Base-by-base conservation (phyloP, 75 land plant genomes). In the Chamaecyparis obtusa region DNA sequence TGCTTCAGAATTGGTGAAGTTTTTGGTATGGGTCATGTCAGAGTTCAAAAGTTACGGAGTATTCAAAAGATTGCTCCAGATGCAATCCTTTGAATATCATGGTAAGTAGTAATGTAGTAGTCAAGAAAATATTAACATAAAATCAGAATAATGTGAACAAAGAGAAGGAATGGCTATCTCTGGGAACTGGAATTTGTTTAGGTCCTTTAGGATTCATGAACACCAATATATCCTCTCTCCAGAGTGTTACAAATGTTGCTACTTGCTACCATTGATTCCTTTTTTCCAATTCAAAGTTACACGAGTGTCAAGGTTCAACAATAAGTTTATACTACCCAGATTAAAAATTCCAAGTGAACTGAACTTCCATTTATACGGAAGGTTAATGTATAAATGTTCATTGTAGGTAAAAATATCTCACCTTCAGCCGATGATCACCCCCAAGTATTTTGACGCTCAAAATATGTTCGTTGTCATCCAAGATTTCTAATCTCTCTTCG, bases 381-480 rank as follows among this genome's bases (percentile, higher is more conserved):
- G 3, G 36, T 33, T 74, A 74, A 10, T 32, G 10, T 74, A 30
- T 3, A 33, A 32, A 74, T 74, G 36, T 74, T 14, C 33, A 72
- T 32, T 74, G 76, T 24, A n/a, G 27, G 76, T 33, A 74, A 33
- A 55, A 84, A 17, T 39, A 30, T 5, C 24, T 54, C 32, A 84
- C 85, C 67, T 84, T 51, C 2, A 84, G 64, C 5, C 85, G 57
- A 84, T 84, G 85, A 84, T 84, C 85, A 1, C 85, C 85, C 0
- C 96, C 96, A 88, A 95, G 89, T 8, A 95, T 93, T 55, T 87
- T 89, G 77, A 94, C 86, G 77, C 92, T 91, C 44, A 95, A 89
- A 21, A 92, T 87, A 85, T 92, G 96, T 56, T 90, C 89, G 17
- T 91, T 87, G 57, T 95, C 96, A 79, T 95, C 96, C 60, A 95